Conservation (phyloP, 331 rosid species). For the Rosa hybrid region DNA sequence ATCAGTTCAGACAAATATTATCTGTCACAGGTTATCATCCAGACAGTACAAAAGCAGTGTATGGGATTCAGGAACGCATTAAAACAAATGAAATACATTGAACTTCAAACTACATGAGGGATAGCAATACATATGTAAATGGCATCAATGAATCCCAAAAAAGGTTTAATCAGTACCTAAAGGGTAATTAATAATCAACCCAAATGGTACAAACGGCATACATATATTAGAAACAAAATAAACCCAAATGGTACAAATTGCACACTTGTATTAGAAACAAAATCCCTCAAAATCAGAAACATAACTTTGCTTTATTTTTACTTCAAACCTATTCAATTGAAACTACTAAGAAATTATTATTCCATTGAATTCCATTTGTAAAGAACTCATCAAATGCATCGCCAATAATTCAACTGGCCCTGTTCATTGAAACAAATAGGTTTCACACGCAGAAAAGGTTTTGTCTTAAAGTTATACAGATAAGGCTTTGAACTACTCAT, state of each 20-base stretch:
- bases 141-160: neutral
- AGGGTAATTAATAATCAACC: neutral
- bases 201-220: neutral
- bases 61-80: neutral
- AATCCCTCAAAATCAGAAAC: neutral
- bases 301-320: neutral
- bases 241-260: too few species aligned
- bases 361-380: neutral
- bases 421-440: too few species aligned
- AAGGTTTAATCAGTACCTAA: neutral
- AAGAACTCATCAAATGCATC: too few species aligned
- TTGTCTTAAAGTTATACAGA: too few species aligned
- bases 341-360: neutral
- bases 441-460: too few species aligned
- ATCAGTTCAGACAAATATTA: slow-evolving; percentile 12
- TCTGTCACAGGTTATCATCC: neutral
- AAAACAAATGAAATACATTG: neutral
- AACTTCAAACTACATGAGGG: neutral
- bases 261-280: neutral
- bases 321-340: neutral
- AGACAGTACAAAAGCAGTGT: neutral
- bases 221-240: neutral
- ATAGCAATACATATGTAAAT: neutral
- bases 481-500: too few species aligned
- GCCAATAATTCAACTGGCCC: too few species aligned